Conservation (phyloP, 2,329 filamentous ascomycete genomes). For the Pseudogymnoascus sp. region DNA sequence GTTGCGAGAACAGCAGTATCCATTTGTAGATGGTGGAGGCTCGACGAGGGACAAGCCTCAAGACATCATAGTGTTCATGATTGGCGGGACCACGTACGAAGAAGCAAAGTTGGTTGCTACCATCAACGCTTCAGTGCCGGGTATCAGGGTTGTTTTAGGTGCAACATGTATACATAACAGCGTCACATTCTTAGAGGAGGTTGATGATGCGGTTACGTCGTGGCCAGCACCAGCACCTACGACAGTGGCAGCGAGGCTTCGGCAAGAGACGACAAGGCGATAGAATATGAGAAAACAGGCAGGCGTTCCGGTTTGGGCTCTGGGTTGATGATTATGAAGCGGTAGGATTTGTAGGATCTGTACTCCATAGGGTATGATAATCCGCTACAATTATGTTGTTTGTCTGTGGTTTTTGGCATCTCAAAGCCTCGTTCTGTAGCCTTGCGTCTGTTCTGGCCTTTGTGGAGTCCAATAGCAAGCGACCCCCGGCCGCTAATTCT, state of each 20-base stretch:
- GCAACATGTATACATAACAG: conserved; percentile 87
- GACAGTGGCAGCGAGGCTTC: conserved; percentile 28
- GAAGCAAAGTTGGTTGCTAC: conserved; percentile 95
- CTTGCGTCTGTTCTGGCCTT: neutral
- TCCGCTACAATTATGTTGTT: conserved; percentile 4
- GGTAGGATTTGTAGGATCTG: conserved; percentile 3
- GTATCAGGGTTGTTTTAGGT: conserved; percentile 80
- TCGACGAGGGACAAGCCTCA: conserved; percentile 91
- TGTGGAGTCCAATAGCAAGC: conserved; percentile 9
- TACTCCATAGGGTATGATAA: conserved; percentile 1
- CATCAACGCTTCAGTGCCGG: conserved; percentile 84
- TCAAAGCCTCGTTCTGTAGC: neutral
- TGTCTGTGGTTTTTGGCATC: neutral
- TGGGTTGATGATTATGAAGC: conserved; percentile 6
- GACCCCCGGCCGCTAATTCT: conserved; percentile 2
- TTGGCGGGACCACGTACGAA: conserved; percentile 91
- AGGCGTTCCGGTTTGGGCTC: conserved; percentile 1
- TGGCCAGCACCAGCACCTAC: conserved; percentile 64
- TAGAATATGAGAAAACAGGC: conserved; percentile 13
- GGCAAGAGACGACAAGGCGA: conserved; percentile 28
- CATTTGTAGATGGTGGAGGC: conserved; percentile 83
- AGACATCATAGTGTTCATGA: conserved; percentile 90
- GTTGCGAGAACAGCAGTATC: conserved; percentile 79
- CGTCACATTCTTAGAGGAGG: conserved; percentile 78
- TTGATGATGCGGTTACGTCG: conserved; percentile 76